Base-by-base conservation (phyloP, 192 early-diverging fungal genomes). In the Borealophlyctis nickersoniae region DNA sequence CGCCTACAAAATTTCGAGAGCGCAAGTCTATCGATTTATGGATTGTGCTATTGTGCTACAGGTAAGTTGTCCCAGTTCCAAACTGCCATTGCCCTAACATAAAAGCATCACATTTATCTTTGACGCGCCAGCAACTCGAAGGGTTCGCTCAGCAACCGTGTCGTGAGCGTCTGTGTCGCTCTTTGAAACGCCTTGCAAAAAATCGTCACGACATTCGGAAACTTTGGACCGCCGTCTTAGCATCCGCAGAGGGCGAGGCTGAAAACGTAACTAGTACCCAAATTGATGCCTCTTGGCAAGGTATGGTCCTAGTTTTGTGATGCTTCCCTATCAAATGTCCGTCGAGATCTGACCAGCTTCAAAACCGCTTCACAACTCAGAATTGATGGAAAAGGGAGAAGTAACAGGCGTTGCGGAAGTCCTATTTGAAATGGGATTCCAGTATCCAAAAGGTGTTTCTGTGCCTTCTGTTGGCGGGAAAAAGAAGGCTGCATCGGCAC, bases 101-200 rank as follows among this genome's bases (percentile, higher is more conserved):
- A 9, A 9, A 4, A 4, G 28, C 28, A 31, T 33, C 31, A 13
- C 14, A 58, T 35, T 4, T 29, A 31, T 13, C 26, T 29, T 11
- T 54, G 9, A 3, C 55, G 4, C 27, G 19, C 4, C 39, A 77
- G 63, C 60, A 73, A 24, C 71, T 80, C 29, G 76, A 79, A 9
- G 72, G 61, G n/a, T 80, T 80, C 49, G 19, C 29, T 1, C 35
- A 63, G 2, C 63, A 49, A 4, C 78, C 78, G n/a, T 69, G 70
- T 5, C 75, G 73, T n/a, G 78, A 80, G 53, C 75, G 78, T n/a
- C 63, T 80, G 23, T 80, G 78, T 48, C 63, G 78, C 1, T 71
- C 78, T 5, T 58, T 80, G 23, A 79, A 79, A 56, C 34, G 56
- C 11, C 60, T 78, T 14, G 73, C 67, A 52, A 73, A 71, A 36